Percentiles rank a stretch among this genome's conserved stretches.
These are phyloP conservation scores for Clavispora asparagi DNA, from an alignment of 805 yeast genomes.

Conservation along the genomic window DNA sequence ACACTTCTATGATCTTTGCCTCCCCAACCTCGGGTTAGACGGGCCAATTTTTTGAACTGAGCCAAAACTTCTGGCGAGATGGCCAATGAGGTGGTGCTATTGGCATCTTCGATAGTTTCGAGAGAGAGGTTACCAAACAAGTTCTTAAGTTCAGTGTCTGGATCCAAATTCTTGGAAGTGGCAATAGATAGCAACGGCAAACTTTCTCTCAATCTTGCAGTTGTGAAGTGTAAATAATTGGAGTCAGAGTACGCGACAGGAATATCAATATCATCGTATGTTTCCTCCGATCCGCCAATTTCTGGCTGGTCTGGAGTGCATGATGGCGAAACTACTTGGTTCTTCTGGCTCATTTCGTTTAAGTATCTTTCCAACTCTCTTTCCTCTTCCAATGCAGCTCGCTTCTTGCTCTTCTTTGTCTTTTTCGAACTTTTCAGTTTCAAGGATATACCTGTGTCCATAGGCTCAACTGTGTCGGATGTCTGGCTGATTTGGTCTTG, in stretches of 20 bases:
- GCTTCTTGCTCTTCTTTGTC: slow-evolving; percentile 8
- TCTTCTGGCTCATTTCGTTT: slow-evolving; percentile 33
- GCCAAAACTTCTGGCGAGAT: slow-evolving; percentile 63
- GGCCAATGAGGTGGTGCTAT: slow-evolving; percentile 64
- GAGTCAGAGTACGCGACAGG: slow-evolving; percentile 39
- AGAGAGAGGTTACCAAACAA: slow-evolving; percentile 68
- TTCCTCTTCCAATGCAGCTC: slow-evolving; percentile 34
- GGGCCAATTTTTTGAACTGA: slow-evolving; percentile 54
- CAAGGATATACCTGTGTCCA: too few species aligned
- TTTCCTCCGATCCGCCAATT: slow-evolving; percentile 12
- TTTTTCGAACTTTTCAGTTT: slow-evolving; percentile 12
- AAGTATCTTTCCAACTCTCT: slow-evolving; percentile 56
- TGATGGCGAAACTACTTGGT: slow-evolving; percentile 8
- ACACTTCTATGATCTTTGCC: slow-evolving; percentile 69
- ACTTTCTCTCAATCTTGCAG: slow-evolving; percentile 35
- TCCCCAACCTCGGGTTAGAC: slow-evolving; percentile 76
- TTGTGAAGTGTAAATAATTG: slow-evolving; percentile 43
- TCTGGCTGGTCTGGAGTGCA: slow-evolving; percentile 10
- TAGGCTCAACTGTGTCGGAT: too few species aligned
- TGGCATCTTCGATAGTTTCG: slow-evolving; percentile 69
- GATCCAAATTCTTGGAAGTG: slow-evolving; percentile 54
- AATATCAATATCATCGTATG: slow-evolving; percentile 20
- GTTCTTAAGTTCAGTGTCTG: slow-evolving; percentile 67
- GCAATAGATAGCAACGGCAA: slow-evolving; percentile 39
- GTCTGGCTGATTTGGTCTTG: slow-evolving; percentile 2